Evolutionary conservation across 257 asterid species (phyloP).

Genomic region (Solanum pinnatisectum): DNA sequence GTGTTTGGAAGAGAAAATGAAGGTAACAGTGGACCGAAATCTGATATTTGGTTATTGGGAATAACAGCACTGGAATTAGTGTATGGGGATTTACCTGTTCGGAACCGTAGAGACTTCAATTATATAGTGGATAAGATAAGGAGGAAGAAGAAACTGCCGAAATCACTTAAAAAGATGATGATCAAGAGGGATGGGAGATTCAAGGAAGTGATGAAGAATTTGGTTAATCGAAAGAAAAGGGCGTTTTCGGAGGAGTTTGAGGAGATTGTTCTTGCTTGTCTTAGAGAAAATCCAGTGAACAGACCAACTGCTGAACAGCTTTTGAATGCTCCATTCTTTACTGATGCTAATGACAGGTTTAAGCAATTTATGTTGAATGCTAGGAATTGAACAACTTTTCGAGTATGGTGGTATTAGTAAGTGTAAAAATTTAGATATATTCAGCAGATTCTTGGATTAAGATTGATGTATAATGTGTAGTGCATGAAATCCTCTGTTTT

Average conservation of each 20-base stretch:
- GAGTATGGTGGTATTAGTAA: no score
- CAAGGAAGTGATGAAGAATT: background rate
- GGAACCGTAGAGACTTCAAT: background rate
- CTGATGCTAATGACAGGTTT: background rate
- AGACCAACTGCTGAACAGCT: constrained; percentile 12
- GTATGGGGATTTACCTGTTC: background rate
- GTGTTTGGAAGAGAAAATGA: background rate
- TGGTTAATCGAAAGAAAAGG: background rate
- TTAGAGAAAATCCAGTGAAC: background rate
- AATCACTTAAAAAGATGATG: background rate
- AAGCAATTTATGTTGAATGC: background rate
- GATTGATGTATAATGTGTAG: background rate
- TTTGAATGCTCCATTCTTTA: background rate
- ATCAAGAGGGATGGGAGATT: background rate
- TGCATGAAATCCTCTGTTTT: background rate
- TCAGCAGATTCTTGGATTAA: background rate
- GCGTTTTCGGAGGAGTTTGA: background rate
- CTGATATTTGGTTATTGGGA: background rate
- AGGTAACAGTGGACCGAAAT: background rate
- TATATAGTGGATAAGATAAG: background rate
- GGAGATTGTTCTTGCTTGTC: background rate
- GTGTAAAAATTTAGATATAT: background rate
- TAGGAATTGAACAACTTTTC: background rate
- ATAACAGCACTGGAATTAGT: constrained; percentile 16
- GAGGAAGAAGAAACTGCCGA: background rate